Evolutionary conservation across 306 rosid genomes (phyloP).

Genomic region (Dryas octopetala): DNA sequence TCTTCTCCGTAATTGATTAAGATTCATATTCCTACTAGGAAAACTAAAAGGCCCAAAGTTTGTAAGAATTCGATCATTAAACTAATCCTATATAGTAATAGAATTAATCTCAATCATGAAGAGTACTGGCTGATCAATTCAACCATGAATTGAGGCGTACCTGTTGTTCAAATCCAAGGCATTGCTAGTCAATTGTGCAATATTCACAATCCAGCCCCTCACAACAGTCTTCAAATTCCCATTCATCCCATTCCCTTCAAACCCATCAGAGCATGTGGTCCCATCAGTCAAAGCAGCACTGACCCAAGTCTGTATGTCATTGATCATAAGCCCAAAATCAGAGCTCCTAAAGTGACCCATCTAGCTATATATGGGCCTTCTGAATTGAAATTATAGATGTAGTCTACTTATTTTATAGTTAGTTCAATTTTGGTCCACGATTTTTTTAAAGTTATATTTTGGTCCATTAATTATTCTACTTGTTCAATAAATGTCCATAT

Average conservation of each 20-base stretch:
- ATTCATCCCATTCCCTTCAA: constrained; percentile 27
- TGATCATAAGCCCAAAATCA: constrained; percentile 38
- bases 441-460: too few relatives aligned
- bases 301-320: constrained; percentile 73
- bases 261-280: constrained; percentile 66
- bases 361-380: constrained; percentile 37
- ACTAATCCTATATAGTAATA: not conserved
- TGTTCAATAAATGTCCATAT: too few relatives aligned
- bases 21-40: too few relatives aligned
- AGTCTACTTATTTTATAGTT: too few relatives aligned
- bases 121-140: not conserved
- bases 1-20: too few relatives aligned
- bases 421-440: too few relatives aligned
- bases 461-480: too few relatives aligned
- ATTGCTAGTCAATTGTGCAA: constrained; percentile 66
- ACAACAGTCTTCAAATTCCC: constrained; percentile 41
- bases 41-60: too few relatives aligned
- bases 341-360: constrained; percentile 37
- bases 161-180: constrained; percentile 75
- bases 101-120: not conserved
- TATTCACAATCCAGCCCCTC: constrained; percentile 32
- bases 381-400: not conserved
- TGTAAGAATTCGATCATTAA: too few relatives aligned
- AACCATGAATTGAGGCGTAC: constrained; percentile 35
- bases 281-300: constrained; percentile 76